phyloP scores from a whole-genome alignment of 2,329 filamentous ascomycete species.

The Ophiostoma piceae region DNA sequence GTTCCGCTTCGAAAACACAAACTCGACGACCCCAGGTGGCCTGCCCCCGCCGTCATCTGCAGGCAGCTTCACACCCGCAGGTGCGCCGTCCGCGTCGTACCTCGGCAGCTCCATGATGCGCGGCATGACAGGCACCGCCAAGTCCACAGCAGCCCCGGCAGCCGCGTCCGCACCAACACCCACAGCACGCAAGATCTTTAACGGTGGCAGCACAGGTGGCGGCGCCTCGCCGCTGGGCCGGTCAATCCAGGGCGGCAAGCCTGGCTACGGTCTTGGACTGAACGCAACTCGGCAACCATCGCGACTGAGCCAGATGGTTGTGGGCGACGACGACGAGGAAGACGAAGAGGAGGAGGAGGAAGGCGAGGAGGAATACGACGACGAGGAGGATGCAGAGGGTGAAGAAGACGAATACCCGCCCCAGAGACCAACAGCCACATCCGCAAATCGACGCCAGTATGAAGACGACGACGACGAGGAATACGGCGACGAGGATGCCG shows the following conservation, averaged over 20 bases:
- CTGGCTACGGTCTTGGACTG: conserved; percentile 1
- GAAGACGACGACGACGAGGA: conserved; percentile 32
- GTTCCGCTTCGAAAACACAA: conserved; percentile 40
- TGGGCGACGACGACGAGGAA: conserved; percentile 37
- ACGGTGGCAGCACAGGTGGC: background rate
- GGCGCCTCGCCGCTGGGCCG: conserved; percentile 42
- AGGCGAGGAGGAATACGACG: conserved; percentile 37
- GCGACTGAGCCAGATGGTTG: conserved; percentile 44
- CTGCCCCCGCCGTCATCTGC: conserved; percentile 49
- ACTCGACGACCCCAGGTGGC: conserved; percentile 50
- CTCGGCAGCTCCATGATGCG: conserved; percentile 51
- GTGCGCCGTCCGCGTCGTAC: conserved; percentile 51
- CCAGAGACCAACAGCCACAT: background rate
- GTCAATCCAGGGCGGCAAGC: conserved; percentile 37
- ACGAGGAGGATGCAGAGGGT: conserved; percentile 36
- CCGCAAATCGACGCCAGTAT: background rate
- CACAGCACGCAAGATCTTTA: conserved; percentile 24
- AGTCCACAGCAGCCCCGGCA: conserved; percentile 7
- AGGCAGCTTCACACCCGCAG: conserved; percentile 52
- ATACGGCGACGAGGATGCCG: conserved; percentile 35
- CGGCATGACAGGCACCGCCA: conserved; percentile 29
- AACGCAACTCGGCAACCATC: conserved; percentile 41
- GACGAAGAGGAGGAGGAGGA: conserved; percentile 40
- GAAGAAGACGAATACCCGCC: conserved; percentile 30
- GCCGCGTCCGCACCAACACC: conserved; percentile 6